Percentiles rank a stretch among this genome's conserved stretches.
These are phyloP conservation scores for Vaccinium vitisidaea DNA, from an alignment of 148 eudicot genomes.

Conservation along the genomic window DNA sequence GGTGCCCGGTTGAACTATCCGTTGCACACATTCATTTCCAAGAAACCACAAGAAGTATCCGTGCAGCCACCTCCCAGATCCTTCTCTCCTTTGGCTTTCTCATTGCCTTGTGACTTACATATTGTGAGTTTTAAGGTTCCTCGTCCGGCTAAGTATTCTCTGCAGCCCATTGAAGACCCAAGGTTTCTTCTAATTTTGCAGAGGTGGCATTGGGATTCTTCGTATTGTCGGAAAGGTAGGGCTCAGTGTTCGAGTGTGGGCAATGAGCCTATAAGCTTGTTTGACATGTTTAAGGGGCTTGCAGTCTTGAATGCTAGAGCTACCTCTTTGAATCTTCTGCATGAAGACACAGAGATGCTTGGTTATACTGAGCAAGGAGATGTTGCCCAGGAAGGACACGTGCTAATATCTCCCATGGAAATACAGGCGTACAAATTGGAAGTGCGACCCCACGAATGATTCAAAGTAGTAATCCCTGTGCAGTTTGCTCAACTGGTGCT, in stretches of 20 bases:
- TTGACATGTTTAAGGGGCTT: slow-evolving; percentile 63
- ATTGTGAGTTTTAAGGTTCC: slow-evolving; percentile 89
- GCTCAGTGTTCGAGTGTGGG: slow-evolving; percentile 59
- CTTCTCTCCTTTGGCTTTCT: slow-evolving; percentile 68
- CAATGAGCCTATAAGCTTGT: slow-evolving; percentile 65
- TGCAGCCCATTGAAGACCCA: slow-evolving; percentile 53
- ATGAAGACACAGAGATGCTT: slow-evolving; percentile 82
- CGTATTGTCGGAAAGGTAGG: slow-evolving; percentile 70
- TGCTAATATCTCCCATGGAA: slow-evolving; percentile 92
- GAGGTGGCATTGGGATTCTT: slow-evolving; percentile 80
- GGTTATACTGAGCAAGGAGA: slow-evolving; percentile 77
- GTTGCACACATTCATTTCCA: slow-evolving; percentile 62
- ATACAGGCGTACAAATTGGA: slow-evolving; percentile 85
- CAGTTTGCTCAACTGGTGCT: not conserved
- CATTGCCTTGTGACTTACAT: slow-evolving; percentile 91
- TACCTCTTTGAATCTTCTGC: slow-evolving; percentile 81
- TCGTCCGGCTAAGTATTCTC: slow-evolving; percentile 63
- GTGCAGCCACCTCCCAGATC: slow-evolving; percentile 63
- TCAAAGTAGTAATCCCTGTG: not conserved
- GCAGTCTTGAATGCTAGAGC: slow-evolving; percentile 61
- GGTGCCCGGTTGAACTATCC: slow-evolving; percentile 88
- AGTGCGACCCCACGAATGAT: slow-evolving; percentile 51
- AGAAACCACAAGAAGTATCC: slow-evolving; percentile 59
- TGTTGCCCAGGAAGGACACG: slow-evolving; percentile 72
- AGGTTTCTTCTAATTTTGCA: slow-evolving; percentile 62